Conservation (phyloP, 805 yeast genomes). For the Ogataea glucozyma region DNA sequence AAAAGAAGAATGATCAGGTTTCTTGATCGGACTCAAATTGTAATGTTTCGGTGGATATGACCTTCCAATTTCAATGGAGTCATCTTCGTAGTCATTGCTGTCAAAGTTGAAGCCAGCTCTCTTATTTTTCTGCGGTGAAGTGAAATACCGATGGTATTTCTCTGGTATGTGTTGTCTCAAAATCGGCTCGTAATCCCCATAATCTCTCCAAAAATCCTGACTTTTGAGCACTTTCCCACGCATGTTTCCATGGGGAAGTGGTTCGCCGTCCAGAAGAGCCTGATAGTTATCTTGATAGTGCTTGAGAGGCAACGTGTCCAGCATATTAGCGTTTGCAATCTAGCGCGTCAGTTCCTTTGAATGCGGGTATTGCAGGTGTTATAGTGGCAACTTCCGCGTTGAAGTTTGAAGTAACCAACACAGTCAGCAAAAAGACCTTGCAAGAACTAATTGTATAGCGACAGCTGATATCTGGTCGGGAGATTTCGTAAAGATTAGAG, state of each 20-base stretch:
- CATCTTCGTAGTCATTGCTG: slow-evolving; percentile 10
- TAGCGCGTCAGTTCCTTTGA: slow-evolving; percentile 1
- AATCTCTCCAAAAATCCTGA: slow-evolving; percentile 25
- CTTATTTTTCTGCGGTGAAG: slow-evolving; percentile 6
- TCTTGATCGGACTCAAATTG: slow-evolving; percentile 32
- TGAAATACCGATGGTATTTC: slow-evolving; percentile 29
- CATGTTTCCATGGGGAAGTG: slow-evolving; percentile 33
- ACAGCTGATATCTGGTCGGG: background rate
- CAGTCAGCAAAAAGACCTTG: too few species aligned
- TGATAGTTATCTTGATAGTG: slow-evolving; percentile 33
- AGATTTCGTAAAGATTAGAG: background rate
- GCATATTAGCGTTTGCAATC: slow-evolving; percentile 21
- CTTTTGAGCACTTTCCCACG: slow-evolving; percentile 29
- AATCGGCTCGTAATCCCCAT: slow-evolving; percentile 32
- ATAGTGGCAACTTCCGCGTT: too few species aligned
- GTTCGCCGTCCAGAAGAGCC: slow-evolving; percentile 28
- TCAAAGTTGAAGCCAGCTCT: background rate
- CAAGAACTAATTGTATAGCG: background rate
- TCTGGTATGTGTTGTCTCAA: slow-evolving; percentile 32
- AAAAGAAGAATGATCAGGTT: slow-evolving; percentile 10
- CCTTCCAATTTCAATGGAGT: slow-evolving; percentile 33
- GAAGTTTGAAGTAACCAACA: too few species aligned
- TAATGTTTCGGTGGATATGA: slow-evolving; percentile 18
- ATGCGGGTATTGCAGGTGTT: too few species aligned
- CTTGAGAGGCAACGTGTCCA: slow-evolving; percentile 30